A percentile compares a stretch with the other conserved stretches of the same genome.
phyloP scores from a whole-genome alignment of 176 grass and related monocot species.

The Chrysopogon serrulatus region DNA sequence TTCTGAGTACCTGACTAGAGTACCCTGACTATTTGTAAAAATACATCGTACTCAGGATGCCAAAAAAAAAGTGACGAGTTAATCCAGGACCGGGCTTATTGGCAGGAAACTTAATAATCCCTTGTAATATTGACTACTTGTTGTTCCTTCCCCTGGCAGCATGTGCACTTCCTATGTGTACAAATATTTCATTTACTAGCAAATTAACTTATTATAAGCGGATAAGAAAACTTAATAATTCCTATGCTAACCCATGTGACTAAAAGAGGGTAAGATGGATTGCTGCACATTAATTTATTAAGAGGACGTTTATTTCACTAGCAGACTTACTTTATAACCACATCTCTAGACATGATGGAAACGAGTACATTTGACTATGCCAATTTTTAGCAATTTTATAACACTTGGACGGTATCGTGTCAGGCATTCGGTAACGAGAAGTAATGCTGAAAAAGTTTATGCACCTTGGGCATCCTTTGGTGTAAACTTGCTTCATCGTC shows the following conservation, averaged over 20 bases:
- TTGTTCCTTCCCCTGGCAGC: background rate
- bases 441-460: background rate
- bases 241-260: background rate
- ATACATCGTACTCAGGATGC: background rate
- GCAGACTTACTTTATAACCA: no score
- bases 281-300: background rate
- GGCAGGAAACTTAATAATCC: background rate
- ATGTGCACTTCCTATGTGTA: background rate
- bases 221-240: no score
- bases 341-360: background rate
- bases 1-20: background rate
- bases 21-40: conserved; percentile 10
- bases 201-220: background rate
- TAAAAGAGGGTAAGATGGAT: background rate
- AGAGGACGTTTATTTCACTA: background rate
- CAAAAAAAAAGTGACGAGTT: background rate
- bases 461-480: no score
- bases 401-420: background rate
- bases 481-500: no score
- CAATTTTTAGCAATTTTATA: background rate
- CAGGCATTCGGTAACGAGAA: background rate
- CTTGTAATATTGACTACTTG: background rate
- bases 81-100: background rate
- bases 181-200: background rate
- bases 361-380: background rate